Conservation (phyloP, 2,329 filamentous ascomycete genomes). For the Tricladium varicosporioides region DNA sequence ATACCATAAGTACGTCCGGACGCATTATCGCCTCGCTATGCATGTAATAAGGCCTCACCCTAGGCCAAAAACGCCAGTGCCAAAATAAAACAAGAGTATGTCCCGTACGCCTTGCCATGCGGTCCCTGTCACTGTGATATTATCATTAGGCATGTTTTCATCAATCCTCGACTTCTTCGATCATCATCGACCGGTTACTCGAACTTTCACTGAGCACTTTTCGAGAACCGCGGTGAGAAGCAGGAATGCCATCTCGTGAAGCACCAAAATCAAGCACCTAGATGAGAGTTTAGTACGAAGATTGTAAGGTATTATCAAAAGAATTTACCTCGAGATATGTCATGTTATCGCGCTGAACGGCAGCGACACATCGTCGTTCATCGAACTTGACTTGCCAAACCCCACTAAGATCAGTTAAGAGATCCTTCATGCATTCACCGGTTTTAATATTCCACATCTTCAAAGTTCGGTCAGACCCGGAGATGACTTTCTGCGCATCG, state of each 20-base stretch:
- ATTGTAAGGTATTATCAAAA: neutral
- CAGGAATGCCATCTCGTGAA: constrained; percentile 79
- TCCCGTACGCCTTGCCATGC: constrained; percentile 5
- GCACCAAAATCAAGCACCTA: constrained; percentile 98
- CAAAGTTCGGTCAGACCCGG: constrained; percentile 88
- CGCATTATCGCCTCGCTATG: constrained; percentile 20
- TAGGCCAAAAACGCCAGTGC: neutral
- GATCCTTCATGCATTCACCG: constrained; percentile 87
- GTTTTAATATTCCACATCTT: constrained; percentile 99
- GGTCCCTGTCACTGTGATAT: constrained; percentile 3
- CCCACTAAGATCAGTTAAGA: constrained; percentile 89
- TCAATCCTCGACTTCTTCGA: constrained; percentile 23
- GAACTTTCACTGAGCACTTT: constrained; percentile 48
- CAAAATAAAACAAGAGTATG: constrained; percentile 11
- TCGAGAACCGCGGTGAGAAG: constrained; percentile 74
- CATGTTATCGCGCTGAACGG: constrained; percentile 86
- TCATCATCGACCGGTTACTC: constrained; percentile 16
- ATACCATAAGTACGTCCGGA: constrained; percentile 12
- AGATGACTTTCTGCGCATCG: constrained; percentile 94
- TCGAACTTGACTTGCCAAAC: constrained; percentile 99
- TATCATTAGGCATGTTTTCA: constrained; percentile 17
- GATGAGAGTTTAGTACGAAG: constrained; percentile 33
- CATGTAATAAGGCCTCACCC: constrained; percentile 7
- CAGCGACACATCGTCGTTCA: constrained; percentile 89
- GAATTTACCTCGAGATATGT: constrained; percentile 90